Base-by-base conservation (phyloP, 2,329 filamentous ascomycete species). In the Talaromyces atroroseus region DNA sequence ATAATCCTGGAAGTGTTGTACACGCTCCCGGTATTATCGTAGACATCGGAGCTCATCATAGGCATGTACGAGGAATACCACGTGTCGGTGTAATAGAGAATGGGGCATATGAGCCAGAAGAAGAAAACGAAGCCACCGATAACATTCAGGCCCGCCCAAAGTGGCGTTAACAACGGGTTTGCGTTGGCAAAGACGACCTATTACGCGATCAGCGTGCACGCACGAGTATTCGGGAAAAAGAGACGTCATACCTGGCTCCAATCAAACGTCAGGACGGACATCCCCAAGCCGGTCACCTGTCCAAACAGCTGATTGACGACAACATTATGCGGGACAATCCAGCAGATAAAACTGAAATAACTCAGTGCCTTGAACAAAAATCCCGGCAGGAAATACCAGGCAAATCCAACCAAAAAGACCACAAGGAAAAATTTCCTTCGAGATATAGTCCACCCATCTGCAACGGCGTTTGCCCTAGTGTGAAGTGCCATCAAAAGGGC, bases 271-370 rank as follows among this genome's bases (percentile, higher is more conserved):
- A 90, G 80, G 1, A 87, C 83, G 4, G 89, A 74, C 58, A 90
- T 69, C 0, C 84, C 87, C 5, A 90, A 62, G 0, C 87, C 88
- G 0, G 83, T 86, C 38, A 76, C 76, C 18, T 85, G 86, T 1
- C 87, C 87, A 63, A 90, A 90, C 0, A 90, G 66, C 65, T 90
- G 86, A 61, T 90, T 90, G 34, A 90, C 74, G 7, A 88, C 75
- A 0, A 84, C 78, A 57, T 83, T 89, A 49, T 87, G 76, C 1
- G 87, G 87, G 0, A 80, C 81, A 36, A 88, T 79, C 86, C 87
- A 90, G 3, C 86, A 89, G 12, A 83, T 78, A 63, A 89, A 87
- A 12, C 84, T 85, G 63, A 90, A 89, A 5, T 85, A 80, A 62
- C 84, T 87, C 12, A 90, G 73, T 24, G 81, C 88, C 60, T 87